phyloP scores from a whole-genome alignment of 768 basidiomycete genomes.

The Mycena latifolia region DNA sequence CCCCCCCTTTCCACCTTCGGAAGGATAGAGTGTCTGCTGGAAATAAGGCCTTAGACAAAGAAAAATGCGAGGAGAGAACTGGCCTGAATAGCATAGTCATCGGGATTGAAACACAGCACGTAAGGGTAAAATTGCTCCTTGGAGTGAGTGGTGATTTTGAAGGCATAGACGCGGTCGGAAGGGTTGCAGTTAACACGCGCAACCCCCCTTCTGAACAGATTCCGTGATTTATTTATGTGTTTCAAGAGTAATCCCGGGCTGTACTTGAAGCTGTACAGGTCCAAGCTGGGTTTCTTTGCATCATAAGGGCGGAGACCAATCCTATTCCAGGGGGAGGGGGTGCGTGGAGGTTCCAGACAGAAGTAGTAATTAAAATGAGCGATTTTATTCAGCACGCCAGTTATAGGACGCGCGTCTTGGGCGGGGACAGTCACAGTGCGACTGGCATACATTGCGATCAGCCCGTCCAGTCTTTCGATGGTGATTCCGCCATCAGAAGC shows the following conservation, averaged over 20 bases:
- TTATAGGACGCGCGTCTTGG: neutral
- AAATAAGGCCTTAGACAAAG: neutral
- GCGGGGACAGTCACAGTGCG: neutral
- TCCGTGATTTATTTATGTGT: neutral
- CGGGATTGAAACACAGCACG: conserved; percentile 11
- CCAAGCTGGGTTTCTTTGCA: neutral
- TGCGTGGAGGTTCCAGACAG: neutral
- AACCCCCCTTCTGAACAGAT: conserved; percentile 3
- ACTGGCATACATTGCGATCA: neutral
- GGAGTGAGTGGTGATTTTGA: neutral
- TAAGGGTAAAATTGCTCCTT: neutral
- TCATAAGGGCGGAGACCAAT: neutral
- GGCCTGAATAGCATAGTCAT: neutral
- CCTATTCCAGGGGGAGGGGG: neutral
- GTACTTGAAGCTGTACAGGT: neutral
- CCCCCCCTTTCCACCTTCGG: neutral
- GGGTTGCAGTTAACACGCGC: neutral
- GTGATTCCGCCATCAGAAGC: neutral
- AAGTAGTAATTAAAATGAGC: conserved; percentile 12
- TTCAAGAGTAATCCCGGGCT: neutral
- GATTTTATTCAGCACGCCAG: conserved; percentile 2
- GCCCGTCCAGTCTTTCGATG: conserved; percentile 10
- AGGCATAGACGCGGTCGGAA: neutral
- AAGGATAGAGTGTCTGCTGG: neutral
- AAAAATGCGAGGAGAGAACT: neutral